Evolutionary conservation across 2,329 filamentous ascomycete species (phyloP).

Genomic region (Lasiodiplodia gonubiensis): DNA sequence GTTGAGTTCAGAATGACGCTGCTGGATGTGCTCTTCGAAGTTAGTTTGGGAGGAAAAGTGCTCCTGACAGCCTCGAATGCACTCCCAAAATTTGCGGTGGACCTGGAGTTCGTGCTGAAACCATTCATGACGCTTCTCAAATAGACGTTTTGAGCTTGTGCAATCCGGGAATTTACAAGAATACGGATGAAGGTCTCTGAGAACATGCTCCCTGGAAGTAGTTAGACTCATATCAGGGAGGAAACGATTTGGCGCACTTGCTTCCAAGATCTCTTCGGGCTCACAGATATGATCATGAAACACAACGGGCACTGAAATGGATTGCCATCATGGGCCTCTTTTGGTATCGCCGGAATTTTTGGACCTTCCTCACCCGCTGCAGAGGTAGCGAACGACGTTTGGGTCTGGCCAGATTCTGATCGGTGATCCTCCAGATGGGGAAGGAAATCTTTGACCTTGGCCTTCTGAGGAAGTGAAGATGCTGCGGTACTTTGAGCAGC

Average conservation of each 20-base stretch:
- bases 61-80: background rate
- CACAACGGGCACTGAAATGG: slow-evolving; percentile 15
- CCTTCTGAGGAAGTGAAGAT: background rate
- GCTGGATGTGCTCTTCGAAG: background rate
- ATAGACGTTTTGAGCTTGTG: background rate
- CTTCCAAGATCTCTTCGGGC: slow-evolving; percentile 4
- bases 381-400: slow-evolving; percentile 8
- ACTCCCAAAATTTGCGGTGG: slow-evolving; percentile 3
- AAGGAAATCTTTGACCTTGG: background rate
- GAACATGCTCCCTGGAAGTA: slow-evolving; percentile 1
- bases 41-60: background rate
- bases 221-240: background rate
- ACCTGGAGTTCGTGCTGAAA: slow-evolving; percentile 5
- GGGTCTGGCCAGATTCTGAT: slow-evolving; percentile 5
- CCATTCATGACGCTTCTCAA: slow-evolving; percentile 13
- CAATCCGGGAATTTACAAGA: background rate
- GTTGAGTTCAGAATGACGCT: background rate
- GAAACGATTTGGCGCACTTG: background rate
- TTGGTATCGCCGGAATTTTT: background rate
- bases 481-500: slow-evolving; percentile 4
- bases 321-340: background rate
- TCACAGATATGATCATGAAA: slow-evolving; percentile 9
- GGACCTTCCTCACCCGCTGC: background rate
- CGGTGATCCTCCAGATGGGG: background rate
- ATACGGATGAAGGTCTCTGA: slow-evolving; percentile 11